A percentile compares a stretch with the other conserved stretches of the same genome.
Conservation (phyloP, 352 stramenopile genomes). For the Phytophthora vignae region DNA sequence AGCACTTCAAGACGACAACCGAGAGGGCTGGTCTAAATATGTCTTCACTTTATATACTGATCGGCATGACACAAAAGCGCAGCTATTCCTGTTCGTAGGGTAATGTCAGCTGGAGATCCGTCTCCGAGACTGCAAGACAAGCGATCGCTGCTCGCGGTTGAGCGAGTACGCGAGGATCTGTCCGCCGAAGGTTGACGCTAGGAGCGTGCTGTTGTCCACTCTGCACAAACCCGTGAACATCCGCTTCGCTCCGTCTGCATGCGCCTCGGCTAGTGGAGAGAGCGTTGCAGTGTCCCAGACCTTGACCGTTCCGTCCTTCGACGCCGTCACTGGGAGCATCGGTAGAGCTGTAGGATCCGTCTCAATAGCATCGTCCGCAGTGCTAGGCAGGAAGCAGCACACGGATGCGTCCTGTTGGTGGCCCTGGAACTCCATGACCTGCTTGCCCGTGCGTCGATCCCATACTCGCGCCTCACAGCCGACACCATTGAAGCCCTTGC, state of each 20-base stretch:
- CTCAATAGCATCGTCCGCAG: slow-evolving; percentile 13
- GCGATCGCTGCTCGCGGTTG: slow-evolving; percentile 30
- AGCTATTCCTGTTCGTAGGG: slow-evolving; percentile 28
- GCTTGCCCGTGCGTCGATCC: slow-evolving; percentile 74
- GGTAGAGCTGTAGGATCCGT: slow-evolving; percentile 10
- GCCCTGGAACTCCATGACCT: slow-evolving; percentile 63
- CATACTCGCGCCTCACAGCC: slow-evolving; percentile 81
- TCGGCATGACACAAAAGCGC: neutral
- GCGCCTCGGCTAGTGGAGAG: slow-evolving; percentile 49
- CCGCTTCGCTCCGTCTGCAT: slow-evolving; percentile 44
- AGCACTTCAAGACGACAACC: neutral
- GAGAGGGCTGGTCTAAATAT: slow-evolving; percentile 23
- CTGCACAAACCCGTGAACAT: slow-evolving; percentile 78
- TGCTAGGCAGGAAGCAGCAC: slow-evolving; percentile 67
- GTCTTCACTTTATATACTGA: slow-evolving; percentile 18
- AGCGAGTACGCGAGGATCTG: slow-evolving; percentile 57
- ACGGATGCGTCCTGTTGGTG: slow-evolving; percentile 81
- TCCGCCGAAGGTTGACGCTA: slow-evolving; percentile 69
- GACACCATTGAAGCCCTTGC: slow-evolving; percentile 88
- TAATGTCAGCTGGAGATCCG: slow-evolving; percentile 15
- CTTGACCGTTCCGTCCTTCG: slow-evolving; percentile 83
- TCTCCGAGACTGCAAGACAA: slow-evolving; percentile 20
- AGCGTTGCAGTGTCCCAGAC: slow-evolving; percentile 60
- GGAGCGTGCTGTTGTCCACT: slow-evolving; percentile 39
- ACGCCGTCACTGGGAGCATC: slow-evolving; percentile 65